Evolutionary conservation across 495 filamentous ascomycete species (phyloP), one percentile per base, ranked within the genome.

Genomic region (Parathielavia hyrcaniae): DNA sequence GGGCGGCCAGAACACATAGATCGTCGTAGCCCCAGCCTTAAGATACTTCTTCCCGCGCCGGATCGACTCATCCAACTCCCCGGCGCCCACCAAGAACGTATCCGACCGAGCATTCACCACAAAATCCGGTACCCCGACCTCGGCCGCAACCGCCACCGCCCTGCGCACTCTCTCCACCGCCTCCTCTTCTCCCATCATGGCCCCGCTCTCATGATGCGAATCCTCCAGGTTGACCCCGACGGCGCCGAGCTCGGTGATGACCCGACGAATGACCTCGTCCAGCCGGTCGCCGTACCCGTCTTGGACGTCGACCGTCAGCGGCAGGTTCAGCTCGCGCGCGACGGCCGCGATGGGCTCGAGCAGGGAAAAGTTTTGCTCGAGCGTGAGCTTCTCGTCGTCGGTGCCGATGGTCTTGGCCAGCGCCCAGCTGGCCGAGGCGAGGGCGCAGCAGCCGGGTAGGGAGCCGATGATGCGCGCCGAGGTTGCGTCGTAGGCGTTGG

Each of bases 161-260:
- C 56, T 45, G 36, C 61, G 53, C 34, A 83, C 70, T 23, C 79
- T 65, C 14, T 62, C 62, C 10, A 71, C 69, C 0, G 78, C 72
- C 17, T 73, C 71, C 5, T 65, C 66, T 6, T 71, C 57, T 6
- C 57, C 45, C 17, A 71, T 59, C 48, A 82, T 53, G 36, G 55
- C 50, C 1, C 66, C 71, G 0, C 62, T 65, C 10, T 53, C 58
- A 12, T 64, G 71, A 43, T 75, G 66, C 32, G 70, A 66, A 53
- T 83, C 79, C 51, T 83, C 81, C 13, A 81, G 53, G 57, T 83
- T 82, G 49, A 71, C 69, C 1, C 79, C 79, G 16, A 79, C 79
- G 0, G 71, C 79, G 4, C 78, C 80, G 0, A 76, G 55, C 5
- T 72, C 60, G 17, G 79, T 66, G 6, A 78, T 26, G 16, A 48